Evolutionary conservation across 495 filamentous ascomycete genomes (phyloP).

Genomic region (Saxispiralis lemnorum): DNA sequence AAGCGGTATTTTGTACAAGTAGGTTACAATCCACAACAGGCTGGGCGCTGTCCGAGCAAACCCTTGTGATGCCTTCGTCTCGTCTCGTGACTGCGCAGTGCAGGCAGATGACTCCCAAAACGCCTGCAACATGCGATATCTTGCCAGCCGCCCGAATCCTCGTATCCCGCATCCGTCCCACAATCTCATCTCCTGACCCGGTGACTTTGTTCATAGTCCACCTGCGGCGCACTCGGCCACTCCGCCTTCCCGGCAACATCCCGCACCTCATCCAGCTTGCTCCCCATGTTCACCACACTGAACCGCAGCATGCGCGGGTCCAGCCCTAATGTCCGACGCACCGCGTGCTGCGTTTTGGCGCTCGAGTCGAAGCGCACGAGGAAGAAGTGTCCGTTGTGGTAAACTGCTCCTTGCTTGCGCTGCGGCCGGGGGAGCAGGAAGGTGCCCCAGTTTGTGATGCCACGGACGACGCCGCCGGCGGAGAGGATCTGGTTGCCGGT

Average conservation of each 20-base stretch:
- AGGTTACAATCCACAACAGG: no score
- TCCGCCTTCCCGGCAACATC: slow-evolving; percentile 41
- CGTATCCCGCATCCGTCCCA: no score
- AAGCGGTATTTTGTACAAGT: no score
- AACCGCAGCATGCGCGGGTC: slow-evolving; percentile 85
- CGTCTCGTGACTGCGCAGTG: no score
- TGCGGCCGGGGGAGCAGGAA: slow-evolving; percentile 60
- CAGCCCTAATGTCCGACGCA: slow-evolving; percentile 58
- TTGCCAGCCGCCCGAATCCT: no score
- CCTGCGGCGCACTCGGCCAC: slow-evolving; percentile 30
- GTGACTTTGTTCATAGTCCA: no score
- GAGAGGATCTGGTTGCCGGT: slow-evolving; percentile 68
- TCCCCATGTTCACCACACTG: slow-evolving; percentile 69
- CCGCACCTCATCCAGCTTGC: slow-evolving; percentile 52
- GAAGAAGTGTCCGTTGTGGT: slow-evolving; percentile 84
- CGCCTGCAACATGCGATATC: no score
- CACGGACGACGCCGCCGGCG: slow-evolving; percentile 77
- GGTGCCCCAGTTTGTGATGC: slow-evolving; percentile 83
- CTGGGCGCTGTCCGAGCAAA: no score
- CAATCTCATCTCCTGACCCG: no score
- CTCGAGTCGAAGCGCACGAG: slow-evolving; percentile 85
- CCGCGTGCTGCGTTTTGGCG: slow-evolving; percentile 47
- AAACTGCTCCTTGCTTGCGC: slow-evolving; percentile 57
- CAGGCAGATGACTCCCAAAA: no score
- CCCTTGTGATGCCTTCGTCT: no score